Evolutionary conservation across 2,329 filamentous ascomycete species (phyloP).

Genomic region (Fusarium sp.): DNA sequence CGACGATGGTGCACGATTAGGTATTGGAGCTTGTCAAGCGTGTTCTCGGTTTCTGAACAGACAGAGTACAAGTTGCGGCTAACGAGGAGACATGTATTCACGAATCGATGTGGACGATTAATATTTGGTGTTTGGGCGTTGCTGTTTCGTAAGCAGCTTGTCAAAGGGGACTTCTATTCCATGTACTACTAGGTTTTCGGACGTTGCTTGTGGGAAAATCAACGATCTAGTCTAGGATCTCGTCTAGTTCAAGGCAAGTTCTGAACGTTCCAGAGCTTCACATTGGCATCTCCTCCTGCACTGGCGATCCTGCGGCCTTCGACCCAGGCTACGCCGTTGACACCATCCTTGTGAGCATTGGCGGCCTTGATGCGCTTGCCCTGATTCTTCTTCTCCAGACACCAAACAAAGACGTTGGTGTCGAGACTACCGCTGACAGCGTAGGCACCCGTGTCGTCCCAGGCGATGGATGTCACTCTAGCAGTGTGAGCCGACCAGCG

Average conservation of each 20-base stretch:
- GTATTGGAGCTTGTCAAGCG: constrained; percentile 24
- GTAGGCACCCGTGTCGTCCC: constrained; percentile 82
- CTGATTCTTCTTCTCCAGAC: constrained; percentile 79
- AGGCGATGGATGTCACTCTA: constrained; percentile 71
- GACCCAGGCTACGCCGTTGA: constrained; percentile 88
- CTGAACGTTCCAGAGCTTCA: constrained; percentile 82
- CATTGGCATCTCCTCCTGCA: constrained; percentile 85
- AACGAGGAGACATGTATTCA: background rate
- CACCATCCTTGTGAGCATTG: constrained; percentile 96
- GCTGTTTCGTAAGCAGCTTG: constrained; percentile 6
- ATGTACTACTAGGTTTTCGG: constrained; percentile 15
- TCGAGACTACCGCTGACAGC: constrained; percentile 88
- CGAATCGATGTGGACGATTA: constrained; percentile 5
- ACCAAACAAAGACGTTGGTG: constrained; percentile 95
- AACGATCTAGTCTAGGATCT: constrained; percentile 22
- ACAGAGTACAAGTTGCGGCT: background rate
- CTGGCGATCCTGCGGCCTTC: constrained; percentile 78
- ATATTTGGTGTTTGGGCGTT: constrained; percentile 34
- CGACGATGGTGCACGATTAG: constrained; percentile 58
- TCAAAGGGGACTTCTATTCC: constrained; percentile 27
- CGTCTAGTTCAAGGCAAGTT: constrained; percentile 49
- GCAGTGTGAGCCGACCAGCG: constrained; percentile 73
- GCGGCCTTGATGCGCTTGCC: constrained; percentile 85
- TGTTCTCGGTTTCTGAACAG: constrained; percentile 1
- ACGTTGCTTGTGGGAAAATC: constrained; percentile 12